A percentile compares a stretch with the other conserved stretches of the same genome.
Conservation (phyloP, 176 grass and related monocot species). For the Sorghum bicolor region DNA sequence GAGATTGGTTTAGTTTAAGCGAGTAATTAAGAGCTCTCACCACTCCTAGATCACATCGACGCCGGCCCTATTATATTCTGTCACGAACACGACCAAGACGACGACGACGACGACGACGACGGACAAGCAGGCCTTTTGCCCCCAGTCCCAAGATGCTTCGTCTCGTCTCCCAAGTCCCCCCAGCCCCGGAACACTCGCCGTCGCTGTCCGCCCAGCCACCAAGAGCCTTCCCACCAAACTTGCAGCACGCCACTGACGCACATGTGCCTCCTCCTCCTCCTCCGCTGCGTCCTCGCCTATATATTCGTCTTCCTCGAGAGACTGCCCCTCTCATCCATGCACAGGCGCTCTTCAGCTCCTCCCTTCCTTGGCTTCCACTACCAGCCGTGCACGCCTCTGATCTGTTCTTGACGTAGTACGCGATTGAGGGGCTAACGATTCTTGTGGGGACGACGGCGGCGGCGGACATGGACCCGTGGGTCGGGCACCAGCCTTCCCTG, state of each 20-base stretch:
- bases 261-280: background rate
- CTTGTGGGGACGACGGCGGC: background rate
- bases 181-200: background rate
- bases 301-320: background rate
- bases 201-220: background rate
- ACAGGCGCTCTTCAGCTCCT: background rate
- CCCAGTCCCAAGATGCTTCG: constrained; percentile 19
- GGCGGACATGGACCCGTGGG: constrained; percentile 49
- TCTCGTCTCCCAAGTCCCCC: background rate
- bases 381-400: too few relatives aligned
- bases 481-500: constrained; percentile 46
- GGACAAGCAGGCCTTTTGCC: background rate
- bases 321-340: background rate
- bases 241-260: background rate
- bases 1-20: background rate
- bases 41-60: constrained; percentile 10
- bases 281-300: background rate
- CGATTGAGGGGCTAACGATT: background rate
- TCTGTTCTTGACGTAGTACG: background rate
- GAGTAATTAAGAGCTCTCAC: background rate
- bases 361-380: too few relatives aligned
- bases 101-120: background rate
- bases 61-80: background rate
- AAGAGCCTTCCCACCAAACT: constrained; percentile 16
- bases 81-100: constrained; percentile 27